Evolutionary conservation across 495 filamentous ascomycete genomes (phyloP).

Genomic region (Penicillium pancosmium): DNA sequence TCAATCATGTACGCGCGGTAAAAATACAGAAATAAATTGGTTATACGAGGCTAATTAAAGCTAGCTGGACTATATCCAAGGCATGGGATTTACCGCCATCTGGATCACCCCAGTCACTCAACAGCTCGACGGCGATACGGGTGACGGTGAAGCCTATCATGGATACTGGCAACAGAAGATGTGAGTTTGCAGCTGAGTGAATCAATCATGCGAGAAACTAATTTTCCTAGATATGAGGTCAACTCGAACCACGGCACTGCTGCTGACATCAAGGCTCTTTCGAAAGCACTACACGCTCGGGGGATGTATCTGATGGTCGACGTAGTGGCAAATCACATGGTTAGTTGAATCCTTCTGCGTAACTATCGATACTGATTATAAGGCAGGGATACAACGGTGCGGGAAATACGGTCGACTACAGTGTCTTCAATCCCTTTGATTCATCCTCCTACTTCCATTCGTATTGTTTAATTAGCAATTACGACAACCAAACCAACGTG

Average conservation of each 20-base stretch:
- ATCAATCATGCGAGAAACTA: background rate
- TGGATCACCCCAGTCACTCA: slow-evolving; percentile 81
- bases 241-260: slow-evolving; percentile 68
- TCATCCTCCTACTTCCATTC: slow-evolving; percentile 65
- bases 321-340: slow-evolving; percentile 78
- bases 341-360: slow-evolving; percentile 43
- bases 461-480: slow-evolving; percentile 66
- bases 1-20: slow-evolving; percentile 56
- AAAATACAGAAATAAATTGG: background rate
- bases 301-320: slow-evolving; percentile 83
- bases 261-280: slow-evolving; percentile 62
- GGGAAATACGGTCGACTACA: slow-evolving; percentile 61
- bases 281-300: slow-evolving; percentile 58
- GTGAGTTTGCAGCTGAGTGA: slow-evolving; percentile 31
- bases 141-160: slow-evolving; percentile 64
- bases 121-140: slow-evolving; percentile 55
- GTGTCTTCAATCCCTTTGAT: slow-evolving; percentile 66
- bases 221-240: slow-evolving; percentile 49
- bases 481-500: slow-evolving; percentile 54
- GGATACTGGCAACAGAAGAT: slow-evolving; percentile 78
- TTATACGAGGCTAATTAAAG: background rate
- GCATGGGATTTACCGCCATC: slow-evolving; percentile 79
- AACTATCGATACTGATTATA: slow-evolving; percentile 63
- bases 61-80: slow-evolving; percentile 59
- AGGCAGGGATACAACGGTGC: slow-evolving; percentile 57